These are phyloP conservation scores for Psilocybe cyanescens DNA, from an alignment of 768 basidiomycete genomes.

Conservation along the genomic window DNA sequence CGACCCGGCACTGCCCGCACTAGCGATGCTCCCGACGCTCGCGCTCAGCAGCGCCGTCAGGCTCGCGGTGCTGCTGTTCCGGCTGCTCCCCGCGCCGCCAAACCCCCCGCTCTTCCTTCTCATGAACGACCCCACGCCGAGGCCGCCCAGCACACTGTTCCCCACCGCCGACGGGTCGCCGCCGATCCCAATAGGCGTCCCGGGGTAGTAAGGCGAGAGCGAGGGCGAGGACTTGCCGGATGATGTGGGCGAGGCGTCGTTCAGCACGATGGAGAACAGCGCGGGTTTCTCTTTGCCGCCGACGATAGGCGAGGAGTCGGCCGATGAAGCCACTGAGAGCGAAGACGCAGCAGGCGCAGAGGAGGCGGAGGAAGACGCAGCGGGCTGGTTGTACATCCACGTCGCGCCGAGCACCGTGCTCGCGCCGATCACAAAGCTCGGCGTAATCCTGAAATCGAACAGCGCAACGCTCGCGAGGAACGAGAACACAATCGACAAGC, in stretches of 20 bases:
- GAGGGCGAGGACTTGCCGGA: conserved; percentile 25
- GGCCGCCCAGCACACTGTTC: conserved; percentile 11
- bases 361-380: conserved; percentile 34
- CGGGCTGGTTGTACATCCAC: conserved; percentile 92
- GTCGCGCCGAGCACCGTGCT: conserved; percentile 87
- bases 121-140: conserved; percentile 28
- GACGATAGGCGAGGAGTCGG: background rate
- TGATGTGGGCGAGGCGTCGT: conserved; percentile 21
- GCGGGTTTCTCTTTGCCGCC: conserved; percentile 11
- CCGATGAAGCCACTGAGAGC: background rate
- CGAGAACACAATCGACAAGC: conserved; percentile 90
- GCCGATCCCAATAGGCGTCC: background rate
- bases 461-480: conserved; percentile 92
- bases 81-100: conserved; percentile 21
- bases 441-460: conserved; percentile 89
- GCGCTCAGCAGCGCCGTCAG: conserved; percentile 20
- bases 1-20: background rate
- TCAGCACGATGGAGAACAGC: conserved; percentile 22
- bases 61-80: conserved; percentile 27
- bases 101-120: conserved; percentile 27
- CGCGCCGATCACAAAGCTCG: conserved; percentile 85
- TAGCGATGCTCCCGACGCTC: background rate
- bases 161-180: background rate
- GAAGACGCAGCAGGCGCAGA: conserved; percentile 27
- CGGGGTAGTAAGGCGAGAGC: conserved; percentile 20